Base-by-base conservation (phyloP, 1,284 basidiomycete genomes). In the Gomphus bonarii region DNA sequence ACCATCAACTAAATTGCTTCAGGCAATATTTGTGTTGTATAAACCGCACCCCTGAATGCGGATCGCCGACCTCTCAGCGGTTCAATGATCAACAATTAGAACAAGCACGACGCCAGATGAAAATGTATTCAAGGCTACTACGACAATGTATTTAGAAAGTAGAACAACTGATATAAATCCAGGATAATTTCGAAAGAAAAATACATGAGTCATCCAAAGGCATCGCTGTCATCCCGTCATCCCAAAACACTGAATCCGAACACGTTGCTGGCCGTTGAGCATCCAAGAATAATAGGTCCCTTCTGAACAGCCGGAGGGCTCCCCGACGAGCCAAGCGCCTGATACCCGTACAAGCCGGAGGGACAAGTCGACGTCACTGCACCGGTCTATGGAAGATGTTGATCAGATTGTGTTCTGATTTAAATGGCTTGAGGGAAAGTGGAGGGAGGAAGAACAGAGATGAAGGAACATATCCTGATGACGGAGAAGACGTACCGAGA, bases 291-390 rank as follows among this genome's bases (percentile, higher is more conserved):
- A 20, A 50, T 28, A 38, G 55, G 55, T 30, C 48, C 48, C 36
- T 55, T 49, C 35, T 55, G 54, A 12, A 49, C 9, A 16, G 54
- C 54, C 16, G 36, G n/a, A 36, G 55, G 55, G 7, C 25, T 30
- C 16, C 55, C 48, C 20, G 55, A 50, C 8, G 47, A 30, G 20
- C 48, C 36, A 3, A 28, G 14, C 11, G 55, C 46, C 12, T 49
- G 35, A 44, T 57, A 57, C 31, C 55, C 55, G 31, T 57, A 57
- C 47, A 57, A 28, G 31, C 55, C 55, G 9, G 55, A 51, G 9
- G 55, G 20, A 33, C 55, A 57, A 38, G 31, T 14, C 10, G 46
- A 28, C n/a, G 33, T 57, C 12, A 28, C n/a, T 30, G 11, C 46
- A 22, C 28, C 46, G 31, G 46, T 31, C 46, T 48, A 18, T n/a